Evolutionary conservation across 1,284 basidiomycete genomes (phyloP).

Genomic region (Chondrostereum purpureum): DNA sequence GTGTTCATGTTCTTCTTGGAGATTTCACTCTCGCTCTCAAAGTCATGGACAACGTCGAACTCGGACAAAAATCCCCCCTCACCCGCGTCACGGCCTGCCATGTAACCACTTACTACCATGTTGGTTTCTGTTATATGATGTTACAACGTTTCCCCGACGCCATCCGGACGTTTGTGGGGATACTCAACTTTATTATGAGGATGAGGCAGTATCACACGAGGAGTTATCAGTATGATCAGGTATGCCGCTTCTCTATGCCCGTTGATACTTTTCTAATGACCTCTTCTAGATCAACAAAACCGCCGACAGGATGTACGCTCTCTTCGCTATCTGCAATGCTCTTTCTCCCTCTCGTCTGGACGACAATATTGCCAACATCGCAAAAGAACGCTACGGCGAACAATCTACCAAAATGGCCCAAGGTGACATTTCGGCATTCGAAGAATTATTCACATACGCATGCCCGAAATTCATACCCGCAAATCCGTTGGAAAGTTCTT

Average conservation of each 20-base stretch:
- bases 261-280: slow-evolving; percentile 1
- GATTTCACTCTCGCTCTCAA: slow-evolving; percentile 96
- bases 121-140: slow-evolving; percentile 96
- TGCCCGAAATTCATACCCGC: slow-evolving; percentile 96
- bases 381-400: slow-evolving; percentile 91
- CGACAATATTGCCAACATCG: slow-evolving; percentile 90
- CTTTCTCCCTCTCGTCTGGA: slow-evolving; percentile 87
- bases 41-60: slow-evolving; percentile 90
- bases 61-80: slow-evolving; percentile 84
- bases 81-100: slow-evolving; percentile 92
- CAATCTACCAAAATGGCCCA: slow-evolving; percentile 83
- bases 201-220: slow-evolving; percentile 95
- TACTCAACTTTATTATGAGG: slow-evolving; percentile 88
- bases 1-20: slow-evolving; percentile 93
- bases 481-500: slow-evolving; percentile 52
- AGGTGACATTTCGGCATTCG: slow-evolving; percentile 73
- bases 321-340: slow-evolving; percentile 90
- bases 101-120: slow-evolving; percentile 92
- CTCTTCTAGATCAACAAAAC: slow-evolving; percentile 84
- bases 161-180: slow-evolving; percentile 86
- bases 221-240: slow-evolving; percentile 95
- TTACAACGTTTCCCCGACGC: slow-evolving; percentile 93
- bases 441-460: slow-evolving; percentile 91
- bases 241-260: slow-evolving; percentile 20
- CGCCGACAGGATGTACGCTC: slow-evolving; percentile 94